These are phyloP conservation scores for Gentiana dahurica DNA, from an alignment of 257 asterid species.

Conservation along the genomic window DNA sequence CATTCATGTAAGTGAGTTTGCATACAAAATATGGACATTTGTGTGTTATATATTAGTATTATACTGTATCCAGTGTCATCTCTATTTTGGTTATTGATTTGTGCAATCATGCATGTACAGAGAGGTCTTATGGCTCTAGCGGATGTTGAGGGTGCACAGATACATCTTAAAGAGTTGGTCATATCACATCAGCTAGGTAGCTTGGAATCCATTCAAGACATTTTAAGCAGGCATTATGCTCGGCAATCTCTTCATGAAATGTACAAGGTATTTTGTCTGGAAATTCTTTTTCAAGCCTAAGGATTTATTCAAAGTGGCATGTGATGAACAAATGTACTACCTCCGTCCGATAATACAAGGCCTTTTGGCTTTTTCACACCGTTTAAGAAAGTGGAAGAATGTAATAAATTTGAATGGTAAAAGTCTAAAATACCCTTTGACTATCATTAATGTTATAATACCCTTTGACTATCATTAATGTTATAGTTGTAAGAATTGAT, in stretches of 20 bases:
- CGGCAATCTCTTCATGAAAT: slow-evolving; percentile 89
- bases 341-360: too few species aligned
- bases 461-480: too few species aligned
- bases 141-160: slow-evolving; percentile 95
- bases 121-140: slow-evolving; percentile 99
- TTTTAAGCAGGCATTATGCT: slow-evolving; percentile 72
- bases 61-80: slow-evolving; percentile 3
- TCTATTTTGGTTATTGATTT: not conserved
- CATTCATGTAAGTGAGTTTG: slow-evolving; percentile 60
- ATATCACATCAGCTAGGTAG: slow-evolving; percentile 93
- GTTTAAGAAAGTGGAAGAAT: too few species aligned
- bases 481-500: too few species aligned
- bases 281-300: too few species aligned
- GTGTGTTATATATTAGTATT: not conserved
- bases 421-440: too few species aligned
- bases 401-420: too few species aligned
- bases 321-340: too few species aligned
- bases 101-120: slow-evolving; percentile 23
- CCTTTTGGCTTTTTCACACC: too few species aligned
- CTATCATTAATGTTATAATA: too few species aligned
- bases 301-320: too few species aligned
- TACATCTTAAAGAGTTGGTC: slow-evolving; percentile 65
- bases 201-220: slow-evolving; percentile 91
- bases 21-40: too few species aligned
- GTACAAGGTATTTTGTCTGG: slow-evolving; percentile 58